Base-by-base conservation (phyloP, 176 grass and related monocot species). In the Elaeis guineensis region DNA sequence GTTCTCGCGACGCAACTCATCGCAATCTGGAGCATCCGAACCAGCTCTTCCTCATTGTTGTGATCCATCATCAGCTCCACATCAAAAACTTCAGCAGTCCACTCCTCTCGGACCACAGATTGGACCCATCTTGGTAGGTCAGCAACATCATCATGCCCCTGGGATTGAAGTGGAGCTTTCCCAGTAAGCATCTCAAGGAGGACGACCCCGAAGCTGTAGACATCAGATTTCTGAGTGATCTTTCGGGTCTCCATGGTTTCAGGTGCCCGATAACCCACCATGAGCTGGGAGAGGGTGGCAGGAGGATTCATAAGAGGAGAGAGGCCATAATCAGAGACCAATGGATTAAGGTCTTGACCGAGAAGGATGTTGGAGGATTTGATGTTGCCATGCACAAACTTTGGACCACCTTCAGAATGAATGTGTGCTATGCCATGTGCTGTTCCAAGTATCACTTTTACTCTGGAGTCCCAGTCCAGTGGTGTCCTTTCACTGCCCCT, bases 51-150 rank as follows among this genome's bases (percentile, higher is more conserved):
- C 58, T 98, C 88, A 29, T 78, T 85, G 58, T 89, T 82, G 2
- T 50, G 75, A 72, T 72, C 66, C 51, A 70, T 82, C 59, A 87
- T 83, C 55, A 98, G 80, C 60, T 88, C 81, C 5, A 71, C 50
- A 29, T 98, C 93, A 24, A 92, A 98, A 25, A 98, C 93, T 65
- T 98, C 93, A 0, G 93, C 93, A 0, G 93, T 98, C 93, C 93
- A 98, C 63, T 98, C 93, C 81, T 98, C 93, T 29, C 82, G 77
- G 70, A 98, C 88, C 25, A 98, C 88, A 0, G 93, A 98, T 21
- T 86, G 88, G 48, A 97, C 87, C 93, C 93, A 96, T 25, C 84
- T 89, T 3, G 84, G 84, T 25, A 98, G 73, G 51, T 98, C 93
- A 0, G 75, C 64, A 12, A 83, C 72, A 5, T 98, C 82, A 20